Conservation (phyloP, 129 eudicot genomes). For the Lonicera japonica region DNA sequence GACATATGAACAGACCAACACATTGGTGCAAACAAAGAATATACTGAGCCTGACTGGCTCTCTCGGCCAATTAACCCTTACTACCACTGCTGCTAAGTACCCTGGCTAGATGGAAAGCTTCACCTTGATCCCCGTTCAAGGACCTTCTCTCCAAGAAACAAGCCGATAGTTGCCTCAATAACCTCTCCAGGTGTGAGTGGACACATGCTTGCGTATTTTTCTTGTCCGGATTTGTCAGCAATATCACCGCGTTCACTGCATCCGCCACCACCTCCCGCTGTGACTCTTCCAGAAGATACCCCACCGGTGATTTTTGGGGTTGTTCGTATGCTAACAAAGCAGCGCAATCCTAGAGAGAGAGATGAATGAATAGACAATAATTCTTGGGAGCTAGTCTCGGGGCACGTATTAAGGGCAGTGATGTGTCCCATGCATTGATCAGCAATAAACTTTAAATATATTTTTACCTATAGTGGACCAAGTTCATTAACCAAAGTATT, state of each 20-base stretch:
- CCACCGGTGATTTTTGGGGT: slow-evolving; percentile 63
- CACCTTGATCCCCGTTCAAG: slow-evolving; percentile 81
- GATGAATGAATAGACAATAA: background rate
- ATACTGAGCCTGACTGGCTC: background rate
- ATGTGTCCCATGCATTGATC: too few relatives aligned
- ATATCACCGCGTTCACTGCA: slow-evolving; percentile 68
- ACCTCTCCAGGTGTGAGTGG: slow-evolving; percentile 71
- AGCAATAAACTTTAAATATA: too few relatives aligned
- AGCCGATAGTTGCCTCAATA: slow-evolving; percentile 67
- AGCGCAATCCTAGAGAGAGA: slow-evolving; percentile 60
- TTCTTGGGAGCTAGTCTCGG: too few relatives aligned
- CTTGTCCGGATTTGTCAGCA: slow-evolving; percentile 56
- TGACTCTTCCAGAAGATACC: slow-evolving; percentile 63
- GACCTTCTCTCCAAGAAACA: slow-evolving; percentile 66
- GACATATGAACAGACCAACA: background rate
- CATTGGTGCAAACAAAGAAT: background rate
- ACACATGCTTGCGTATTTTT: slow-evolving; percentile 39
- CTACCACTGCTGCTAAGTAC: slow-evolving; percentile 27
- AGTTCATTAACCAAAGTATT: too few relatives aligned
- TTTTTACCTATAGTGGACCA: too few relatives aligned
- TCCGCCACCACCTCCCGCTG: slow-evolving; percentile 90
- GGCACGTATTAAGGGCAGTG: too few relatives aligned
- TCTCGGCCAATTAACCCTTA: background rate
- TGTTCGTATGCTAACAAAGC: slow-evolving; percentile 74
- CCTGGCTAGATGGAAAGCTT: slow-evolving; percentile 62